Conservation (phyloP, 1,284 basidiomycete genomes). For the Gastroboletus turbinatus region DNA sequence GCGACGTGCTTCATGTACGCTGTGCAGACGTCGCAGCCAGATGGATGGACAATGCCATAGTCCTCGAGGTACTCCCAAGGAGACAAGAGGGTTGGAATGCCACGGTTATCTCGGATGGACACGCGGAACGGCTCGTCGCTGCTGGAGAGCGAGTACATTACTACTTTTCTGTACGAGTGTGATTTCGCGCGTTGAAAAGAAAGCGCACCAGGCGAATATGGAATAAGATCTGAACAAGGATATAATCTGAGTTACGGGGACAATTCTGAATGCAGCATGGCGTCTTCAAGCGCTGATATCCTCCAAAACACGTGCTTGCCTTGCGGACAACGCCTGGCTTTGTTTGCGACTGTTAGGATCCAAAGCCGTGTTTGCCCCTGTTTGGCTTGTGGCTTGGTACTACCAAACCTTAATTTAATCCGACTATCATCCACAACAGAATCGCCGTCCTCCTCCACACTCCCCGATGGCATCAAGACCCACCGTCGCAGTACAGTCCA, state of each 20-base stretch:
- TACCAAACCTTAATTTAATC: conserved; percentile 22
- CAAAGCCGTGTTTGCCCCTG: conserved; percentile 2
- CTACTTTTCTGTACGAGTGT: conserved; percentile 5
- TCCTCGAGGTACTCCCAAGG: conserved; percentile 41
- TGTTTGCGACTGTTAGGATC: conserved; percentile 29
- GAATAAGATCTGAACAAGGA: conserved; percentile 13
- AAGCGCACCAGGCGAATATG: conserved; percentile 25
- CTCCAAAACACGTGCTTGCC: conserved; percentile 28
- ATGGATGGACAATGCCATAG: conserved; percentile 44
- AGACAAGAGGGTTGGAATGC: conserved; percentile 33
- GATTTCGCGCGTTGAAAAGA: conserved; percentile 5
- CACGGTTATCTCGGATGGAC: conserved; percentile 30
- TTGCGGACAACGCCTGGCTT: conserved; percentile 27
- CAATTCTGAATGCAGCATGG: conserved; percentile 3
- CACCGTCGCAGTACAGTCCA: conserved; percentile 80
- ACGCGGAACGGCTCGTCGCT: conserved; percentile 33
- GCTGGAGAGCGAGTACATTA: conserved; percentile 35
- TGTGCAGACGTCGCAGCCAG: conserved; percentile 40
- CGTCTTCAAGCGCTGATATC: conserved; percentile 30
- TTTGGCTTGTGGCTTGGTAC: conserved; percentile 23
- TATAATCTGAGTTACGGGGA: conserved; percentile 4
- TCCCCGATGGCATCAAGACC: conserved; percentile 81
- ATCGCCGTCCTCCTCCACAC: conserved; percentile 11
- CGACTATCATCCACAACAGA: background rate
- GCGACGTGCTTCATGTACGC: conserved; percentile 44